A percentile compares a stretch with the other conserved stretches of the same genome.
phyloP scores from a whole-genome alignment of 345 rosid genomes.

The Melaleuca quinquenervia region DNA sequence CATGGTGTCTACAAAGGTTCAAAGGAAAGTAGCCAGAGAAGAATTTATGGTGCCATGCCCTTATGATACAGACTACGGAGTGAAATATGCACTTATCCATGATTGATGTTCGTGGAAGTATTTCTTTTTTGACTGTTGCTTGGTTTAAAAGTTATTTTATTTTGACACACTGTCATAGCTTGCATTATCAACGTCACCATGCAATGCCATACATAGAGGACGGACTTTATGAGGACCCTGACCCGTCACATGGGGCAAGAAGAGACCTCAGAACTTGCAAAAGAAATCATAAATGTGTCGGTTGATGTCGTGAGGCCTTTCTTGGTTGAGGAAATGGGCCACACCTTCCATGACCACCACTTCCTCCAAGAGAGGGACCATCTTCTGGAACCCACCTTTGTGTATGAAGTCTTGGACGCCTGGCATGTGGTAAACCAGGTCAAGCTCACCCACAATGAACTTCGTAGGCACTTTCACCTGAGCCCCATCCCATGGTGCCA shows the following conservation, averaged over 20 bases:
- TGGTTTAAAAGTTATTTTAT: background rate
- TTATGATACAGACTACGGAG: background rate
- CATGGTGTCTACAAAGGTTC: too few species aligned
- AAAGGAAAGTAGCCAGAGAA: too few species aligned
- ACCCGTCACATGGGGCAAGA: background rate
- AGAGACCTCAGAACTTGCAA: constrained; percentile 5
- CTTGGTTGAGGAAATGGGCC: constrained; percentile 21
- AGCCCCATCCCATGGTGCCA: constrained; percentile 53
- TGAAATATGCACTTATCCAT: too few species aligned
- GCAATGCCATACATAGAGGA: background rate
- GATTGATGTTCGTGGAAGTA: too few species aligned
- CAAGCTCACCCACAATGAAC: constrained; percentile 39
- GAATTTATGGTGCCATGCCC: too few species aligned
- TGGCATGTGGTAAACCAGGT: constrained; percentile 9
- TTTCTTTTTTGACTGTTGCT: background rate
- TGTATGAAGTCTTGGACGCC: constrained; percentile 12
- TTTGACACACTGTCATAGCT: background rate
- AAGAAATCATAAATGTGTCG: constrained; percentile 14
- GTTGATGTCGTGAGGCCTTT: constrained; percentile 17
- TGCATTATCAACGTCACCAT: background rate
- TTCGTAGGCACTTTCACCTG: constrained; percentile 48
- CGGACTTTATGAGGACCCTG: background rate
- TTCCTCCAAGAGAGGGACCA: constrained; percentile 10
- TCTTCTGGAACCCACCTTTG: constrained; percentile 14
- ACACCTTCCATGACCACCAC: constrained; percentile 27